Percentiles rank a stretch among this genome's conserved stretches.
Conservation (phyloP, 2,329 filamentous ascomycete genomes). For the Venturia effusa region DNA sequence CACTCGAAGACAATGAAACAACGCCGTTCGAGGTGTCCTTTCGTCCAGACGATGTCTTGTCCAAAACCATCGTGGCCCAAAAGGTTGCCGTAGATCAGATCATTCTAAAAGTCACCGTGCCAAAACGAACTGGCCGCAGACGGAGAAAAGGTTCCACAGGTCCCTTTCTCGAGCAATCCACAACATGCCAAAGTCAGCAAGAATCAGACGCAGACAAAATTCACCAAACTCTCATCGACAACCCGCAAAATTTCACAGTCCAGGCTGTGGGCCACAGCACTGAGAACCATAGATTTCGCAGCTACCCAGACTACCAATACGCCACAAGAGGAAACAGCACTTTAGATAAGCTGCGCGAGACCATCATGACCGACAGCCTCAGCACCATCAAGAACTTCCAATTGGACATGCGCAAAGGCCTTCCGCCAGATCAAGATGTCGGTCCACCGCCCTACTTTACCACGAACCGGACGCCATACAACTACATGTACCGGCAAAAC, state of each 20-base stretch:
- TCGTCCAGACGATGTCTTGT: constrained; percentile 67
- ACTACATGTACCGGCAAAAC: constrained; percentile 77
- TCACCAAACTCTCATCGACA: constrained; percentile 58
- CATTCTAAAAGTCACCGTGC: constrained; percentile 75
- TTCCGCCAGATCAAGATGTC: constrained; percentile 7
- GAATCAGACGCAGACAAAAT: constrained; percentile 28
- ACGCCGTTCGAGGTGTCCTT: constrained; percentile 58
- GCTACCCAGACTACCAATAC: constrained; percentile 71
- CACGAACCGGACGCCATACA: constrained; percentile 16
- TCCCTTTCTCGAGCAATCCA: constrained; percentile 45
- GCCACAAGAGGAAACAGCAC: constrained; percentile 58
- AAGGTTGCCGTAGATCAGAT: constrained; percentile 71
- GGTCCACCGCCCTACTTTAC: constrained; percentile 10
- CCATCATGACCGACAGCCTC: not conserved
- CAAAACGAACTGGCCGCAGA: constrained; percentile 76
- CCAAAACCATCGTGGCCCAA: constrained; percentile 67
- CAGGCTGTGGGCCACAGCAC: constrained; percentile 63
- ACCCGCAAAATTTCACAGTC: constrained; percentile 53
- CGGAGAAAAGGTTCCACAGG: constrained; percentile 67
- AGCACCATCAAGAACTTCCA: constrained; percentile 8
- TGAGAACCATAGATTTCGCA: constrained; percentile 77
- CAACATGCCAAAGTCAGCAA: not conserved
- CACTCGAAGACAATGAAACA: constrained; percentile 33
- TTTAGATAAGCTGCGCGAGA: constrained; percentile 58
- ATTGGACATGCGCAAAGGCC: constrained; percentile 1